Evolutionary conservation across 2,329 filamentous ascomycete genomes (phyloP), one percentile per base, ranked within the genome.

Genomic region (Colletotrichum simmondsii): DNA sequence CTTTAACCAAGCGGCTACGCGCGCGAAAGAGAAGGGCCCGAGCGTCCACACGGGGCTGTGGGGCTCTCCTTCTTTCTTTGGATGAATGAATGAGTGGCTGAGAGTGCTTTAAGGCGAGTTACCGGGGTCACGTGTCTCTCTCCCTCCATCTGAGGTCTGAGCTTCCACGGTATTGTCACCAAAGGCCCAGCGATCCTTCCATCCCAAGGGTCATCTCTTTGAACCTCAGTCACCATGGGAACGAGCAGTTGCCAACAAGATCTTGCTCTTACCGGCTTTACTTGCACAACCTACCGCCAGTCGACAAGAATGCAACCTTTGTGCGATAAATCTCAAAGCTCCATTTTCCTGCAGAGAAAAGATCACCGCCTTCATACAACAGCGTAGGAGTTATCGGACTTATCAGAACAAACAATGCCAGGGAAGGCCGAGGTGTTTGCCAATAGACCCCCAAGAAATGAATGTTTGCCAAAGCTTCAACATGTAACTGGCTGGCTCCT

Each of bases 1-100:
- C 71, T 75, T 75, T 70, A 75, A 66, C 6, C 37, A 42, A 46
- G 30, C 28, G 42, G 37, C 68, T 57, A 42, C 37, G 66, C 65
- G 62, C 68, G 62, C 19, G 22, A 46, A 46, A 37, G 14, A 16
- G 37, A 19, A 32, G 7, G 52, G 61, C 16, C 67, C 67, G 53
- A 59, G 67, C 67, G 67, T 32, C 46, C 2, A 19, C 14, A 37
- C 46, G 46, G 52, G 22, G 16, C n/a, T 19, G 14, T 35, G 61
- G 61, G 46, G 3, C 46, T 7, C 16, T 24, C 46, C 46, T 63
- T 32, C 11, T 8, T 19, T 12, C 5, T 42, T 42, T 42, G 37
- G 37, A 42, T 42, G 16, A 42, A 42, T 19, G 16, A n/a, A 52
- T 11, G 12, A 22, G 16, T 16, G 26, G 28, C 22, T 28, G 49